Conservation (phyloP, 2,329 filamentous ascomycete genomes). For the Eurotiales sp. region DNA sequence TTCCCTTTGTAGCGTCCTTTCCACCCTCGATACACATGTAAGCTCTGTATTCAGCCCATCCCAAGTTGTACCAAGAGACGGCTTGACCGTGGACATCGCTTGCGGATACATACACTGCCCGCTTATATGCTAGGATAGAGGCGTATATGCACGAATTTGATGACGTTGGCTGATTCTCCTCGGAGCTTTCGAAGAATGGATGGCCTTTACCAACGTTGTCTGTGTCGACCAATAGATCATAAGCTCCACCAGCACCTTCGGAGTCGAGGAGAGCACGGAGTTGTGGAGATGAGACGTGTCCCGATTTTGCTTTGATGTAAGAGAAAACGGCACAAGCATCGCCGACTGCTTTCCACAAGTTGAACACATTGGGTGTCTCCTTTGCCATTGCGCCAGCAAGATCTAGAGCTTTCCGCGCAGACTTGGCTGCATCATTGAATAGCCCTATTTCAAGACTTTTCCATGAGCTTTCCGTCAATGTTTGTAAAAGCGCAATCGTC, state of each 20-base stretch:
- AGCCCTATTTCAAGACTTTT: constrained; percentile 75
- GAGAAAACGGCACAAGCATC: constrained; percentile 86
- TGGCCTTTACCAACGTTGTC: constrained; percentile 58
- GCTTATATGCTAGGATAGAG: constrained; percentile 80
- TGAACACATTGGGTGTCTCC: constrained; percentile 70
- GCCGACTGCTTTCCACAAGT: constrained; percentile 89
- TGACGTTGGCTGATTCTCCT: constrained; percentile 29
- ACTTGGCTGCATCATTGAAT: constrained; percentile 75
- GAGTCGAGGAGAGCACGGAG: constrained; percentile 58
- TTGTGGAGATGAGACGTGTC: constrained; percentile 57
- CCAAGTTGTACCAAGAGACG: constrained; percentile 95
- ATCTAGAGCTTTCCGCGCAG: constrained; percentile 65
- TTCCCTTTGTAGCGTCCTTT: constrained; percentile 34
- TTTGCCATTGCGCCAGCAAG: constrained; percentile 62
- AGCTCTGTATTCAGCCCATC: constrained; percentile 85
- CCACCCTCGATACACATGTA: constrained; percentile 59
- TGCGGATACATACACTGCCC: constrained; percentile 69
- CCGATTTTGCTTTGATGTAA: constrained; percentile 65
- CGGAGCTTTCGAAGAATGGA: constrained; percentile 31
- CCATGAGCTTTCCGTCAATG: constrained; percentile 76
- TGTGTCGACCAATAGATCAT: constrained; percentile 62
- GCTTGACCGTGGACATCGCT: constrained; percentile 82
- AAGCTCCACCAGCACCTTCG: constrained; percentile 49
- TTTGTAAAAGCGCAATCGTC: constrained; percentile 80
- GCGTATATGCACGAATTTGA: constrained; percentile 60